Percentiles rank a stretch among this genome's conserved stretches.
phyloP scores from a whole-genome alignment of 2,329 filamentous ascomycete genomes.

The Hypoxylon sp. region DNA sequence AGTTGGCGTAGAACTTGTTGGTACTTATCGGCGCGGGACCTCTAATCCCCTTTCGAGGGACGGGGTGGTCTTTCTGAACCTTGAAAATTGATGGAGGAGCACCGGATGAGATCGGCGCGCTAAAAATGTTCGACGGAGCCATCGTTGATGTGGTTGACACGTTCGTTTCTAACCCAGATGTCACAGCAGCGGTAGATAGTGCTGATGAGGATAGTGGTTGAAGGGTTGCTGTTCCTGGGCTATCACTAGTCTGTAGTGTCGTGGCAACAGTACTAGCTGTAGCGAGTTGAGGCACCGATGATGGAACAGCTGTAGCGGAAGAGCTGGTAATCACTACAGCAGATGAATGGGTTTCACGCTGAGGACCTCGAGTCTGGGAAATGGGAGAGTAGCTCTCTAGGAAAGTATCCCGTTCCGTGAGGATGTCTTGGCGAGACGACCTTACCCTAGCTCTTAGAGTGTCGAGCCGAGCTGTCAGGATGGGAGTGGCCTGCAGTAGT shows the following conservation, averaged over 20 bases:
- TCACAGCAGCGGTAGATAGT: constrained; percentile 53
- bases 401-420: constrained; percentile 17
- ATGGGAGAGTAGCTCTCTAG: constrained; percentile 37
- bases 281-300: constrained; percentile 46
- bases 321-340: constrained; percentile 51
- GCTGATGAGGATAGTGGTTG: constrained; percentile 51
- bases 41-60: constrained; percentile 63
- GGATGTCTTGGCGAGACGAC: constrained; percentile 11
- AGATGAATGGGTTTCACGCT: constrained; percentile 44
- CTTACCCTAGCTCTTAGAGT: constrained; percentile 17
- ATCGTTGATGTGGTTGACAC: constrained; percentile 44
- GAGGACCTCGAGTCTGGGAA: constrained; percentile 23
- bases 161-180: constrained; percentile 28
- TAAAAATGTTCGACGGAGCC: constrained; percentile 64
- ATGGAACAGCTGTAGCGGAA: constrained; percentile 49
- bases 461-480: constrained; percentile 38
- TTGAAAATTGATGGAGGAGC: constrained; percentile 63
- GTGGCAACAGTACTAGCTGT: constrained; percentile 52
- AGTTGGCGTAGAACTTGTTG: constrained; percentile 86
- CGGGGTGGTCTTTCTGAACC: constrained; percentile 67
- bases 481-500: constrained; percentile 44
- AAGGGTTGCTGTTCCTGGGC: constrained; percentile 43
- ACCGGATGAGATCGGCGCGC: constrained; percentile 63
- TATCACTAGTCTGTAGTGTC: constrained; percentile 47
- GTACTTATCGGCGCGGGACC: constrained; percentile 69